Percentiles rank a stretch among this genome's conserved stretches.
Evolutionary conservation across 2,329 filamentous ascomycete genomes (phyloP).

Genomic region (Nigrograna mackinnonii): DNA sequence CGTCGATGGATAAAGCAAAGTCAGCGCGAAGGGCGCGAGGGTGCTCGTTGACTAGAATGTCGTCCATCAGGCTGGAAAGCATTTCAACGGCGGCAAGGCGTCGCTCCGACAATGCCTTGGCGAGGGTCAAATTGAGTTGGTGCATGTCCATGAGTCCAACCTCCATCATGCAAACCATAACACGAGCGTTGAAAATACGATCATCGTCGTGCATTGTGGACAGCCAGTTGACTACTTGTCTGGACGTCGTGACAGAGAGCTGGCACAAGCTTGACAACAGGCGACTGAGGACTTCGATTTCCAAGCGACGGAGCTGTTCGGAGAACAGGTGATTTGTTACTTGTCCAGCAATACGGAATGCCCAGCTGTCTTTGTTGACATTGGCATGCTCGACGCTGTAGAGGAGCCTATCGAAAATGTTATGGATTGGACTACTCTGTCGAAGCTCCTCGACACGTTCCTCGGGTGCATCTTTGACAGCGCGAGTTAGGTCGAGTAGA

Average conservation of each 20-base stretch:
- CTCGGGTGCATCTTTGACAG: conserved; percentile 59
- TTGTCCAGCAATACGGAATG: conserved; percentile 59
- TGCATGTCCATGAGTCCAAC: conserved; percentile 64
- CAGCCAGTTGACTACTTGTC: conserved; percentile 56
- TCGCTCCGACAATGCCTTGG: conserved; percentile 71
- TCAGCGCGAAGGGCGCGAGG: conserved; percentile 82
- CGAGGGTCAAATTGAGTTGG: conserved; percentile 65
- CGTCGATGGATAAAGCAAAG: conserved; percentile 81
- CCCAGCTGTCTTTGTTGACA: conserved; percentile 59
- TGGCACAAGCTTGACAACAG: conserved; percentile 65
- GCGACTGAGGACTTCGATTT: conserved; percentile 66
- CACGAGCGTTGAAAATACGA: conserved; percentile 64
- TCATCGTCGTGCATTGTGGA: conserved; percentile 57
- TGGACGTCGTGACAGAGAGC: conserved; percentile 60
- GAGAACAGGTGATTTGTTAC: conserved; percentile 61
- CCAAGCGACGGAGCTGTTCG: conserved; percentile 58
- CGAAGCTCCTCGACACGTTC: conserved; percentile 62
- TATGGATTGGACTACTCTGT: conserved; percentile 58
- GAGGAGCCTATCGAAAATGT: conserved; percentile 61
- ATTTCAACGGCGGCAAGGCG: conserved; percentile 77
- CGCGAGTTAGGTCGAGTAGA: conserved; percentile 60
- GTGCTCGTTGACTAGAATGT: conserved; percentile 76
- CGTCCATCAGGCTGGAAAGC: conserved; percentile 77
- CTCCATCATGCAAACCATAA: conserved; percentile 64
- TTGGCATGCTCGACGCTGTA: conserved; percentile 55